A percentile compares a stretch with the other conserved stretches of the same genome.
Evolutionary conservation across 2,329 filamentous ascomycete genomes (phyloP).

Genomic region (Fusarium chuoi): DNA sequence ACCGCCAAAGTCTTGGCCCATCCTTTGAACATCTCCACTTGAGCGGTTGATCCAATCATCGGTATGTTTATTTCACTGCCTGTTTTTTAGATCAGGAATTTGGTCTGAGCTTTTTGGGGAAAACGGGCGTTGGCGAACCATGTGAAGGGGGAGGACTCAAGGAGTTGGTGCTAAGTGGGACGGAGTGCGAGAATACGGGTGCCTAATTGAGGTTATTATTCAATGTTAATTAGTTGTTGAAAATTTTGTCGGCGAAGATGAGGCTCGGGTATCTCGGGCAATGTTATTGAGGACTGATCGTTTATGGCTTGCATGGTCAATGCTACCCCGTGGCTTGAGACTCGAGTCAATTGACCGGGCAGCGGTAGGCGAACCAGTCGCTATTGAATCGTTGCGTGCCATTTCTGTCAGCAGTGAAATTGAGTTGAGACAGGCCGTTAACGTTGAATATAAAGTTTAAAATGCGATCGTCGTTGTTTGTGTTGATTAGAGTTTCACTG

Average conservation of each 20-base stretch:
- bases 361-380: not conserved
- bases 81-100: constrained; percentile 26
- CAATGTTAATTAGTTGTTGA: not conserved
- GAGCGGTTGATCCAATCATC: not conserved
- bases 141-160: not conserved
- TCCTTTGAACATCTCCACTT: not conserved
- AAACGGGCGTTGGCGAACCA: not conserved
- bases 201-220: not conserved
- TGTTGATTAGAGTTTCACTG: not conserved
- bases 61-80: constrained; percentile 23
- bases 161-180: not conserved
- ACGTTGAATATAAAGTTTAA: not conserved
- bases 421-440: not conserved
- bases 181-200: not conserved
- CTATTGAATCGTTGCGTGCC: accelerated
- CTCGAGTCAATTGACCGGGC: not conserved
- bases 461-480: not conserved
- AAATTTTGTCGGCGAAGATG: not conserved
- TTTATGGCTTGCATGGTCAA: not conserved
- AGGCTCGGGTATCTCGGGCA: constrained; percentile 3
- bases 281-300: not conserved
- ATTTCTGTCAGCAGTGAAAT: not conserved
- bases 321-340: not conserved
- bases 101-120: not conserved
- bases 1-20: constrained; percentile 13